Conservation (phyloP, 345 rosid species). For the Carallia brachiata region DNA sequence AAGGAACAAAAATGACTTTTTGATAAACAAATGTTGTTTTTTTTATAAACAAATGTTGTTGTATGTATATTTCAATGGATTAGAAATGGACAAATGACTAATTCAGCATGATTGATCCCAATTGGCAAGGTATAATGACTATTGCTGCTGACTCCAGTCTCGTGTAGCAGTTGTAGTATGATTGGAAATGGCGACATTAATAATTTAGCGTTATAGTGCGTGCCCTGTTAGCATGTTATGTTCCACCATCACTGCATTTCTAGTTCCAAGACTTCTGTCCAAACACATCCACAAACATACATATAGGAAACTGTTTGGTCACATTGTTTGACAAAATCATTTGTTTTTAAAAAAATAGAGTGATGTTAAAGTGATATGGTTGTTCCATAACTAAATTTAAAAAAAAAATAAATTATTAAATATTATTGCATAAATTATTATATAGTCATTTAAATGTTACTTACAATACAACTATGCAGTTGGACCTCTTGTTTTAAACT, state of each 20-base stretch:
- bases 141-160: not conserved
- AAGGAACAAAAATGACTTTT: not conserved
- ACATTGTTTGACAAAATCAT: no score
- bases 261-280: not conserved
- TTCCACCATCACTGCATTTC: slow-evolving; percentile 10
- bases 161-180: not conserved
- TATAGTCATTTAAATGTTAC: no score
- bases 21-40: not conserved
- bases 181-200: slow-evolving; percentile 5
- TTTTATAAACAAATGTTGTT: not conserved
- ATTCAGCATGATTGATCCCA: not conserved
- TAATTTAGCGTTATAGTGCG: not conserved
- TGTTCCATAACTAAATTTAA: no score
- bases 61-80: not conserved
- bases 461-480: no score
- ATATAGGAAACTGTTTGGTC: no score
- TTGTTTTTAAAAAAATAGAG: no score
- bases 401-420: no score
- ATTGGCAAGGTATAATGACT: not conserved
- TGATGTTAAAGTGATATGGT: no score
- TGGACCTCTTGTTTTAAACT: not conserved
- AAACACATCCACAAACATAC: not conserved
- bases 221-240: not conserved
- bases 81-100: not conserved
- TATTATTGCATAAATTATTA: no score